A percentile compares a stretch with the other conserved stretches of the same genome.
phyloP scores from a whole-genome alignment of 441 rosid genomes.

The Metrosideros polymorpha region DNA sequence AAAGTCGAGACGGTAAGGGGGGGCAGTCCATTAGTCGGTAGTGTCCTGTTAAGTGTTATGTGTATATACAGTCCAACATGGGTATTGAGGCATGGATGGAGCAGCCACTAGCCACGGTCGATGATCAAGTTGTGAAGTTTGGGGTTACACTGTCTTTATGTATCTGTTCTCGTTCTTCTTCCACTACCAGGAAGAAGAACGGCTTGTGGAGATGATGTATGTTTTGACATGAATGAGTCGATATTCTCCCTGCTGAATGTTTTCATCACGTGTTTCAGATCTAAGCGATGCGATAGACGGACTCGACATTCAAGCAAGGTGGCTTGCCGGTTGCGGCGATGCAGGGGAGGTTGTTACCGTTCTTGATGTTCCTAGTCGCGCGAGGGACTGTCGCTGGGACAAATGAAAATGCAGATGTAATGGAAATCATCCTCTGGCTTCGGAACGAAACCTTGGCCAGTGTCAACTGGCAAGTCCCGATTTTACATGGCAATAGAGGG shows the following conservation, averaged over 20 bases:
- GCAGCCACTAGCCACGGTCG: not conserved
- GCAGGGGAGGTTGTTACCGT: too few relatives aligned
- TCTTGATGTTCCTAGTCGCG: not conserved
- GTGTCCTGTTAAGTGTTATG: not conserved
- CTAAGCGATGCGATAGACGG: too few relatives aligned
- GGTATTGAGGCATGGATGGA: not conserved
- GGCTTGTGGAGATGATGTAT: not conserved
- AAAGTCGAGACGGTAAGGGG: not conserved
- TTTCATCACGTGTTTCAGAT: not conserved
- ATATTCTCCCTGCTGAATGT: not conserved
- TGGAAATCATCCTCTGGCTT: too few relatives aligned
- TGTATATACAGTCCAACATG: not conserved
- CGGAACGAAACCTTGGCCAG: too few relatives aligned
- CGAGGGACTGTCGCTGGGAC: not conserved
- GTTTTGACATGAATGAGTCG: not conserved
- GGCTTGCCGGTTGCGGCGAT: too few relatives aligned
- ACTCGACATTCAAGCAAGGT: too few relatives aligned
- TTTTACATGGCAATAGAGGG: too few relatives aligned
- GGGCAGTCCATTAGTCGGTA: not conserved
- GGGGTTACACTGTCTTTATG: not conserved
- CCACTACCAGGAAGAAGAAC: not conserved
- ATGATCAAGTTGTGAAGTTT: not conserved
- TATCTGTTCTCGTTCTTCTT: not conserved
- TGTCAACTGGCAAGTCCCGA: too few relatives aligned
- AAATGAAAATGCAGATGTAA: not conserved